Evolutionary conservation across 305 asterid genomes (phyloP).

Genomic region (Euphrasia arctica): DNA sequence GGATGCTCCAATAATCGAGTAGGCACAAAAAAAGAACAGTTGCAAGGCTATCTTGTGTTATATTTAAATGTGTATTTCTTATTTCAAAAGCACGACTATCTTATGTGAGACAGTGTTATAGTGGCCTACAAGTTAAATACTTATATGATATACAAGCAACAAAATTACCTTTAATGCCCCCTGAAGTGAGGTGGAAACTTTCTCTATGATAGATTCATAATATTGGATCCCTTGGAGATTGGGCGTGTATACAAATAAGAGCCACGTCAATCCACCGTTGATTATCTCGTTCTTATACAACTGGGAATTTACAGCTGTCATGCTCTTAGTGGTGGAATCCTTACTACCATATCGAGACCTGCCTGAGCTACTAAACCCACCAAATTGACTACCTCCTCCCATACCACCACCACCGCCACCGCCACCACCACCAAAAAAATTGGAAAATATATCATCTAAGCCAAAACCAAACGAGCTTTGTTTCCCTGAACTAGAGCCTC

Average conservation of each 20-base stretch:
- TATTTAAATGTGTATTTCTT: too few relatives aligned
- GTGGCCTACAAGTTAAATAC: neutral
- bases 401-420: conserved; percentile 77
- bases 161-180: conserved; percentile 78
- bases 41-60: too few relatives aligned
- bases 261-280: conserved; percentile 79
- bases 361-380: conserved; percentile 70
- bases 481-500: conserved; percentile 66
- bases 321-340: conserved; percentile 47
- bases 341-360: conserved; percentile 43
- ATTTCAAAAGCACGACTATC: too few relatives aligned
- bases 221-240: conserved; percentile 47
- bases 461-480: conserved; percentile 63
- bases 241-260: conserved; percentile 53
- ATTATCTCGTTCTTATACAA: conserved; percentile 60
- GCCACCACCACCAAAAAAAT: conserved; percentile 66
- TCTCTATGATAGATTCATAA: conserved; percentile 58
- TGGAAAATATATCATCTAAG: conserved; percentile 69
- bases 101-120: too few relatives aligned
- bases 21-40: neutral
- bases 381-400: conserved; percentile 69
- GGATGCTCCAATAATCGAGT: conserved; percentile 9
- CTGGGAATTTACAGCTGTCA: conserved; percentile 51
- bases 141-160: conserved; percentile 11
- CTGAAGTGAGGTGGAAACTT: conserved; percentile 53